Evolutionary conservation across 2,329 filamentous ascomycete species (phyloP), one percentile per base, ranked within the genome.

Genomic region (Trichoderma polysporum): DNA sequence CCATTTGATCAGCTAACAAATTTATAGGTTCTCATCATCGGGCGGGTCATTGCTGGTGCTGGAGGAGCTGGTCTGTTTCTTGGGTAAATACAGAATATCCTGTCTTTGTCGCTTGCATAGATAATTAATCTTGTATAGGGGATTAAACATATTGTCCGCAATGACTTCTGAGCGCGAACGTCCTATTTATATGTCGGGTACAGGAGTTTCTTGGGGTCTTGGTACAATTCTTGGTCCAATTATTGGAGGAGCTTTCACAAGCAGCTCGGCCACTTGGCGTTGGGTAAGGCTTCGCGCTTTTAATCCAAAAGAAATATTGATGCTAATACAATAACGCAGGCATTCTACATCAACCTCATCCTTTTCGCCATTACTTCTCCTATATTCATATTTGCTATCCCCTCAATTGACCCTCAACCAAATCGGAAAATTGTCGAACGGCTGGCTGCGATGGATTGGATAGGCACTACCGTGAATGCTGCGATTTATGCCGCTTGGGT

Each of bases 131-230:
- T 39, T 39, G 17, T 15, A 39, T 39, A n/a, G n/a, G n/a, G n/a
- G n/a, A n/a, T n/a, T n/a, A n/a, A n/a, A 39, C 15, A 39, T 39
- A 39, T 39, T 39, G 13, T 39, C 17, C 15, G 15, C 35, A 10
- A 39, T n/a, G n/a, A n/a, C n/a, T n/a, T n/a, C 35, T 17, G 17
- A 39, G 35, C 15, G 13, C 15, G 35, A 39, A 39, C 5, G 4
- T 2, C 35, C 35, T 1, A 1, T 39, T 12, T 39, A 39, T 78
- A 62, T 3, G 53, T 52, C 37, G 84, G 50, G 68, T 83, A 2
- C 68, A 68, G 29, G 56, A 68, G 12, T 71, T 56, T 68, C 8
- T 33, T 69, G 39, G 56, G 41, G 56, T 15, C 47, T 33, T 25
- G 47, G 47, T 12, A 12, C 22, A 25, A 0, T 39, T 77, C 3